phyloP scores from a whole-genome alignment of 1,284 basidiomycete species.

The Moesziomyces parantarcticus region DNA sequence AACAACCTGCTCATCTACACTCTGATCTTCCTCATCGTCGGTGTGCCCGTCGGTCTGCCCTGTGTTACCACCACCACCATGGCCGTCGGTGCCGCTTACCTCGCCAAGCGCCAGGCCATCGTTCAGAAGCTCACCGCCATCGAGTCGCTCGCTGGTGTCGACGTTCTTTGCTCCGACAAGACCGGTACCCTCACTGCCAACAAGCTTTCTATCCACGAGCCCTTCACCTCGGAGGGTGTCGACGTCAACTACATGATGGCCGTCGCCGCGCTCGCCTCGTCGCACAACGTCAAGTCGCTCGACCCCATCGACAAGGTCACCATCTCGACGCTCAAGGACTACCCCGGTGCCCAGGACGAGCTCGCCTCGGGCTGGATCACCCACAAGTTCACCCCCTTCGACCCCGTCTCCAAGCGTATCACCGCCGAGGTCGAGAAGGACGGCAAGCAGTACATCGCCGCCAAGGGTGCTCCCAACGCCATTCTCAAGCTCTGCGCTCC shows the following conservation, averaged over 20 bases:
- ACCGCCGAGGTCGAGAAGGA: constrained; percentile 73
- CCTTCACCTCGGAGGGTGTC: constrained; percentile 70
- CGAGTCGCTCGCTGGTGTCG: constrained; percentile 74
- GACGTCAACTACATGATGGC: constrained; percentile 71
- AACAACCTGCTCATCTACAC: constrained; percentile 73
- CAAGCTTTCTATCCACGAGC: constrained; percentile 74
- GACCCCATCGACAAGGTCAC: constrained; percentile 75
- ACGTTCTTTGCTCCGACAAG: constrained; percentile 74
- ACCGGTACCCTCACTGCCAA: constrained; percentile 74
- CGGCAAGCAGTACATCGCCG: constrained; percentile 72
- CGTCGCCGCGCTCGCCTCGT: constrained; percentile 73
- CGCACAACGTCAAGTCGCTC: constrained; percentile 73
- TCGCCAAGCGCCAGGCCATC: constrained; percentile 73
- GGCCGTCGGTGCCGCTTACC: constrained; percentile 73
- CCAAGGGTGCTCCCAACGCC: constrained; percentile 74
- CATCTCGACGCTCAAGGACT: constrained; percentile 72
- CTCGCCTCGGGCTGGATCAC: constrained; percentile 72
- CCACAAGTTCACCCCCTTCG: constrained; percentile 73
- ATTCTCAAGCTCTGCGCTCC: constrained; percentile 72
- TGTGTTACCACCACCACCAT: constrained; percentile 72
- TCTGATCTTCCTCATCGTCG: constrained; percentile 72
- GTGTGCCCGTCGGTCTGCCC: constrained; percentile 74
- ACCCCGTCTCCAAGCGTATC: constrained; percentile 74
- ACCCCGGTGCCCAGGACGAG: constrained; percentile 72
- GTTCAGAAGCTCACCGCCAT: constrained; percentile 75